Evolutionary conservation across 2,329 filamentous ascomycete genomes (phyloP), one percentile per base, ranked within the genome.

Genomic region (Ophiosphaerella herpotricha): DNA sequence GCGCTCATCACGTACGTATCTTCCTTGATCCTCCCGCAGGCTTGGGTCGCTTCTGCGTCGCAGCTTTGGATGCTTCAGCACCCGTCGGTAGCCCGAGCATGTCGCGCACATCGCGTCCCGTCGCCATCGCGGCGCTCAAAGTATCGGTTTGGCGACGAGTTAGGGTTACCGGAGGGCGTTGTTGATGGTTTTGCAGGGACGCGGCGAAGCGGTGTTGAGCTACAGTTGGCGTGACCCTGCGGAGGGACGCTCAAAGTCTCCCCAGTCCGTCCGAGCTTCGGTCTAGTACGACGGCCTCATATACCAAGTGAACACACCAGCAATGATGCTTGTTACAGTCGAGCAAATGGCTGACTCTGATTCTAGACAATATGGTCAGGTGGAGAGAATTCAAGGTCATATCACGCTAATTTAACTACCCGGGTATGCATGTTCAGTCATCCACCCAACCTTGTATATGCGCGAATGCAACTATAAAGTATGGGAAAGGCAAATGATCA

Each of bases 31-130:
- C 57, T 39, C 57, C 66, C 38, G 66, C 78, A 6, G 83, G 78
- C 71, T 89, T 91, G 64, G 87, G 85, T 71, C 93, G 92, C 77
- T 94, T 95, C 37, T 83, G 76, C 35, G 86, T 84, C 77, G 46
- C 78, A 68, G 43, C 75, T 49, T 68, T 68, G 43, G 63, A 77
- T 43, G 77, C 65, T 43, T 75, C 65, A 43, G 76, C 65, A 50
- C 74, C 64, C 85, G 58, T 86, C 61, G 85, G 87, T 70, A 96
- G 80, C 73, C 92, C 90, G 68, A 96, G 85, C 70, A 96, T 90
- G 73, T 96, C 91, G 77, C 89, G 90, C 63, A 95, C 85, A 80
- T 96, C 91, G 58, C 72, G 67, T 55, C 70, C 66, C 43, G 69
- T 68, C 52, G 71, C 67, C 71, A 74, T 74, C 57, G 63, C 59